Conservation (phyloP, 371 early-diverging fungal genomes). For the Chytridium lagenaria region DNA sequence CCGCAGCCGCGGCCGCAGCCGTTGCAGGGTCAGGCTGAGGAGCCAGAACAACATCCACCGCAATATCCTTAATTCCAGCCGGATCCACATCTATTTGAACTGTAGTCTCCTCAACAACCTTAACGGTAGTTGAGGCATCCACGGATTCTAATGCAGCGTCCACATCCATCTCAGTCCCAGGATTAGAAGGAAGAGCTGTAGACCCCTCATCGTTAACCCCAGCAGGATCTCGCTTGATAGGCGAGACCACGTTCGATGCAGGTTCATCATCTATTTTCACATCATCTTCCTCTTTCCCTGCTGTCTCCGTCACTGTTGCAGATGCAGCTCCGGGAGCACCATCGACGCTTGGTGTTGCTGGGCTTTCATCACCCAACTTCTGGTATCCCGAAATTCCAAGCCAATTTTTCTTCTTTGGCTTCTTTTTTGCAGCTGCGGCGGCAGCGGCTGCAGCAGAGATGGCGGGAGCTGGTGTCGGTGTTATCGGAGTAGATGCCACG, state of each 20-base stretch:
- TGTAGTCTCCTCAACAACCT: neutral
- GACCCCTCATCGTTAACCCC: too few species aligned
- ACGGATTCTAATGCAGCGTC: too few species aligned
- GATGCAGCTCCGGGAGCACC: neutral
- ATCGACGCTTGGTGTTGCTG: neutral
- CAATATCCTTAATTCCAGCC: too few species aligned
- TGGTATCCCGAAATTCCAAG: slow-evolving; percentile 40
- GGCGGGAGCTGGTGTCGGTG: neutral
- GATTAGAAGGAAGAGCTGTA: too few species aligned
- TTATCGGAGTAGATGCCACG: slow-evolving; percentile 4
- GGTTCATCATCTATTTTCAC: neutral
- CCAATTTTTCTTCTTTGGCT: slow-evolving; percentile 37
- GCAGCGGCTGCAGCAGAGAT: neutral
- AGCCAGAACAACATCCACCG: too few species aligned
- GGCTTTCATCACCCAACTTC: slow-evolving; percentile 24
- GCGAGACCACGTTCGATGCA: too few species aligned
- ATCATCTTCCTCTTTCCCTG: too few species aligned
- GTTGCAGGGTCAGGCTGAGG: neutral
- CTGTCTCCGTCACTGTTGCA: too few species aligned
- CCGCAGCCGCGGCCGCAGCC: neutral
- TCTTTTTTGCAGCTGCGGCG: slow-evolving; percentile 24
- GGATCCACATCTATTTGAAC: slow-evolving; percentile 17
- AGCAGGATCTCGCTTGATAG: too few species aligned
- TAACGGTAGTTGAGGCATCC: neutral
- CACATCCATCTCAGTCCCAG: too few species aligned